Evolutionary conservation across 1,284 basidiomycete genomes (phyloP), one percentile per base, ranked within the genome.

Genomic region (Ceratobasidium theobromae): DNA sequence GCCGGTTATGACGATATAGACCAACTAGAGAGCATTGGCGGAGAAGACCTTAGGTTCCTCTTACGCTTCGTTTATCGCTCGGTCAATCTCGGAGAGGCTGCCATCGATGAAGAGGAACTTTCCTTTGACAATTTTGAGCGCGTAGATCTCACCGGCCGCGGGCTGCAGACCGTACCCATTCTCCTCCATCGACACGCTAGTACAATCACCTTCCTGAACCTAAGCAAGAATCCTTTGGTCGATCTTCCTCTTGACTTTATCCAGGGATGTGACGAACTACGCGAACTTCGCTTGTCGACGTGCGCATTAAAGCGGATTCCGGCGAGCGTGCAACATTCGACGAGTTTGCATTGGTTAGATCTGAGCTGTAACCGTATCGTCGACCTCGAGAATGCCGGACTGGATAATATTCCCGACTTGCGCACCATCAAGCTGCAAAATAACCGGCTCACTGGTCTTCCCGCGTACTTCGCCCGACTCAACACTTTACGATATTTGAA

Each of bases 201-300:
- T 72, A 86, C 86, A 54, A 95, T 99, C 73, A 81, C 92, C 71
- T 88, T 84, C 55, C 87, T 99, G 67, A 93, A 94, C 72, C 83
- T 99, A 6, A 96, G 95, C 1, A 86, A 91, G 67, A 99, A 99
- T 74, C 95, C 96, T 0, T 94, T 97, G 84, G 85, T 95, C 62
- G 96, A 99, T 75, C 88, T 99, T 38, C 97, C 97, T 0, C 85
- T 93, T 53, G 97, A 99, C 77, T 99, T 99, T 75, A 89, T 98
- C 57, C 93, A 98, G 76, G 86, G 89, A 9, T 98, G 95, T 74
- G 86, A 84, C 2, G 85, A 81, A 4, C 82, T 99, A 30, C 87
- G 88, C 55, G 94, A 96, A 72, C 84, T 99, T 54, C 86, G 89
- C 8, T 81, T 99, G 64, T 89, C 89, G n/a, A 87, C 93, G 71